Conservation (phyloP, 176 grass and related monocot species). For the Luzula sylvatica region DNA sequence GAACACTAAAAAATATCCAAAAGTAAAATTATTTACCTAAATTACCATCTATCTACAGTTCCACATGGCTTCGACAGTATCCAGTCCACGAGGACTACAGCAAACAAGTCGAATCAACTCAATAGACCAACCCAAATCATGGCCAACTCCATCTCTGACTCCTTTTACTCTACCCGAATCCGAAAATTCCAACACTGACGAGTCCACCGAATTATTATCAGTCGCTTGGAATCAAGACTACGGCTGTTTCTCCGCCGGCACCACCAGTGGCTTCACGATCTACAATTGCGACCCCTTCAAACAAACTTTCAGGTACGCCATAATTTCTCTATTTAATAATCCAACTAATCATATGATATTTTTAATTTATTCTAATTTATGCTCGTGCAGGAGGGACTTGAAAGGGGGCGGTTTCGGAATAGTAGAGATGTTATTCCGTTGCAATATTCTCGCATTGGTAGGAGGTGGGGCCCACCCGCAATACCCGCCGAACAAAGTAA, state of each 20-base stretch:
- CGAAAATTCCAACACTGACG: not conserved
- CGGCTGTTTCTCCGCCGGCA: constrained; percentile 6
- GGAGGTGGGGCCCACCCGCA: constrained; percentile 55
- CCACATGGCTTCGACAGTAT: constrained; percentile 21
- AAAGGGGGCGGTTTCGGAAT: constrained; percentile 82
- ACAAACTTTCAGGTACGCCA: constrained; percentile 5
- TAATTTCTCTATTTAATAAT: constrained; percentile 1
- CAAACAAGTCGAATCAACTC: constrained; percentile 2
- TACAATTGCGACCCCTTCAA: constrained; percentile 24
- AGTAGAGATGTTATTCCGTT: constrained; percentile 93
- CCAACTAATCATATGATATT: constrained; percentile 3
- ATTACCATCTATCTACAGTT: constrained; percentile 1
- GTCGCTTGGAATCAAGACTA: constrained; percentile 10
- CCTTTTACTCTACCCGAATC: not conserved
- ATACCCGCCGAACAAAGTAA: constrained; percentile 82
- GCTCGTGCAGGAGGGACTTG: constrained; percentile 76
- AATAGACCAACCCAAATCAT: not conserved
- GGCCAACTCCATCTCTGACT: constrained; percentile 1
- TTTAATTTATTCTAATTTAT: constrained; percentile 42
- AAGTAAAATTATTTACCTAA: not conserved
- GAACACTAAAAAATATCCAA: not conserved
- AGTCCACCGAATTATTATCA: constrained; percentile 7
- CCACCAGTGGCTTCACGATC: constrained; percentile 15
- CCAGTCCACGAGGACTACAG: constrained; percentile 5
- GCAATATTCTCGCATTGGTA: constrained; percentile 92